Conservation (phyloP, 495 filamentous ascomycete genomes). For the Penicillium verhagenii region DNA sequence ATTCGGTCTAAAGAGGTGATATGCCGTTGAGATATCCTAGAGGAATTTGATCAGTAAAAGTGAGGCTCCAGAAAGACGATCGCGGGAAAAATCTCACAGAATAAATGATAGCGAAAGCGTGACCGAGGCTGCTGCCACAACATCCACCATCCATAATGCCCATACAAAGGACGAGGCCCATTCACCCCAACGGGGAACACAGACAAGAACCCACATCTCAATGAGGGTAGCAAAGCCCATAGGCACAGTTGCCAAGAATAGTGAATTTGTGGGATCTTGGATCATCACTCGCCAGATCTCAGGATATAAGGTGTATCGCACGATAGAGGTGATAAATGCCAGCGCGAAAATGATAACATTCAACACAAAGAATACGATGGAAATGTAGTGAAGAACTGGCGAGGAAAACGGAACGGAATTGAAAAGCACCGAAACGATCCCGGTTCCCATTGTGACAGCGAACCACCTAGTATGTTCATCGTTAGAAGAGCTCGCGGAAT, state of each 20-base stretch:
- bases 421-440: conserved; percentile 47
- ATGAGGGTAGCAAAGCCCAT: conserved; percentile 54
- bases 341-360: conserved; percentile 43
- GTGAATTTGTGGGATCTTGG: conserved; percentile 42
- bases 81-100: conserved; percentile 32
- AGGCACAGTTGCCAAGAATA: conserved; percentile 48
- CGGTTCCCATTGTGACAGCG: conserved; percentile 50
- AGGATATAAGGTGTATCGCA: conserved; percentile 49
- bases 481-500: conserved; percentile 1
- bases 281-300: conserved; percentile 48
- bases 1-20: conserved; percentile 38
- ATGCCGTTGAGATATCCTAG: conserved; percentile 38
- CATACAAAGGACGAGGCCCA: conserved; percentile 37
- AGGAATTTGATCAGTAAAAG: background rate
- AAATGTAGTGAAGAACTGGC: conserved; percentile 37
- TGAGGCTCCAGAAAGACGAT: background rate
- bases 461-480: conserved; percentile 39
- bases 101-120: conserved; percentile 44
- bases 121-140: conserved; percentile 32
- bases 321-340: conserved; percentile 34
- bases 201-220: conserved; percentile 45
- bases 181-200: conserved; percentile 43
- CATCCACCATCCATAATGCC: conserved; percentile 49
- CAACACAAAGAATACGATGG: conserved; percentile 43
- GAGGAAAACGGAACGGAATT: conserved; percentile 39